Conservation (phyloP, 2,329 filamentous ascomycete species). For the Alternaria metachromatica region DNA sequence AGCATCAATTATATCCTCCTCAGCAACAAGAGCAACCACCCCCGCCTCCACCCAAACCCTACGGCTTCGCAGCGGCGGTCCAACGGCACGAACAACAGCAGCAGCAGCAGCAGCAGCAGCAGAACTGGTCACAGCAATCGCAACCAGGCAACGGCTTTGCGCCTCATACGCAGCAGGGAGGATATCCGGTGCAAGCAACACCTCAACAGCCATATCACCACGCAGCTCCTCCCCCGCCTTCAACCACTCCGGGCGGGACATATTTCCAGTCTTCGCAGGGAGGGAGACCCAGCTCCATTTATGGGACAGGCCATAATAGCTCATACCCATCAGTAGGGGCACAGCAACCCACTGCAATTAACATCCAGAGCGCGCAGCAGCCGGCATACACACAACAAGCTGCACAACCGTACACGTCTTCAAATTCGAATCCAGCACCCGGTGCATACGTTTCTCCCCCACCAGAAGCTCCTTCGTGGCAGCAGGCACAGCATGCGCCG, state of each 20-base stretch:
- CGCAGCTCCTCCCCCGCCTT: conserved; percentile 37
- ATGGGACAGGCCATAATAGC: conserved; percentile 33
- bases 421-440: conserved; percentile 44
- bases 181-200: conserved; percentile 26
- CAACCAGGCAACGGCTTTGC: conserved; percentile 28
- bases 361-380: conserved; percentile 43
- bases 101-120: conserved; percentile 19
- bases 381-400: conserved; percentile 43
- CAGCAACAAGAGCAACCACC: conserved; percentile 42
- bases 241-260: conserved; percentile 38
- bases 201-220: conserved; percentile 37
- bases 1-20: conserved; percentile 24
- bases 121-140: conserved; percentile 26
- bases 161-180: conserved; percentile 34
- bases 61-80: conserved; percentile 38
- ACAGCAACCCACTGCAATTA: conserved; percentile 30
- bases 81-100: conserved; percentile 30
- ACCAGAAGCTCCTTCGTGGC: conserved; percentile 47
- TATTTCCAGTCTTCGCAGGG: conserved; percentile 40
- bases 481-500: conserved; percentile 45
- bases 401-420: conserved; percentile 42
- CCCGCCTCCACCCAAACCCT: conserved; percentile 47
- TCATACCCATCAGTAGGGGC: conserved; percentile 7
- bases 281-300: conserved; percentile 36
- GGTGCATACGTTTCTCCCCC: conserved; percentile 47